Base-by-base conservation (phyloP, 176 grass and related monocot species). In the Bothriochloa decipiens region DNA sequence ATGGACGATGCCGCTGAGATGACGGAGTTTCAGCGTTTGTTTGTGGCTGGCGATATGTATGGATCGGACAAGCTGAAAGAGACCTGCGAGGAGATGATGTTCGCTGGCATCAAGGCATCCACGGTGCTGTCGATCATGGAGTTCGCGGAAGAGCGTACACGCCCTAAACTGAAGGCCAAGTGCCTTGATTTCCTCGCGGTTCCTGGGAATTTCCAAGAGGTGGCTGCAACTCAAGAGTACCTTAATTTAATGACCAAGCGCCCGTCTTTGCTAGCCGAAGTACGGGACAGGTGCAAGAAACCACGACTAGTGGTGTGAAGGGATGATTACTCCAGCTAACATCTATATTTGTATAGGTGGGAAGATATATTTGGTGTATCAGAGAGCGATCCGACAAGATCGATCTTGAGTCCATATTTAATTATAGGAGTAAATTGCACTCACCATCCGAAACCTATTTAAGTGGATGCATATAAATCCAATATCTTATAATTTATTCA, bases 121-220 rank as follows among this genome's bases (percentile, higher is more conserved):
- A 36, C 29, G 32, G 65, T 68, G 65, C 1, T 68, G 0, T 68
- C 65, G 14, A 32, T 17, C 4, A 3, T 66, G 64, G 28, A 35
- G 64, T 35, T 29, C 6, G 55, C 53, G 2, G 67, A 72, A 25
- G 10, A 26, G 40, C 9, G 27, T 3, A 7, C 57, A 4, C 46
- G 53, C 25, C 18, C 17, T 18, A 61, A 16, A 43, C 83, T 85
- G 2, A 85, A 85, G 20, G 12, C 4, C 4, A 70, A 18, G 64
- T 85, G 74, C 84, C 58, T 86, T 79, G 75, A 79, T 79, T 79
- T 86, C 55, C 75, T 86, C 3, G 1, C 64, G 0, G 47, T 45
- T 18, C 11, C 47, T 33, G 36, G 43, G 0, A 69, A 78, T 60
- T 78, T 85, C 25, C 28, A 85, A 37, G 40, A 70, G 74, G 55